Evolutionary conservation across 2,329 filamentous ascomycete species (phyloP).

Genomic region (Phialophora verrucosa): DNA sequence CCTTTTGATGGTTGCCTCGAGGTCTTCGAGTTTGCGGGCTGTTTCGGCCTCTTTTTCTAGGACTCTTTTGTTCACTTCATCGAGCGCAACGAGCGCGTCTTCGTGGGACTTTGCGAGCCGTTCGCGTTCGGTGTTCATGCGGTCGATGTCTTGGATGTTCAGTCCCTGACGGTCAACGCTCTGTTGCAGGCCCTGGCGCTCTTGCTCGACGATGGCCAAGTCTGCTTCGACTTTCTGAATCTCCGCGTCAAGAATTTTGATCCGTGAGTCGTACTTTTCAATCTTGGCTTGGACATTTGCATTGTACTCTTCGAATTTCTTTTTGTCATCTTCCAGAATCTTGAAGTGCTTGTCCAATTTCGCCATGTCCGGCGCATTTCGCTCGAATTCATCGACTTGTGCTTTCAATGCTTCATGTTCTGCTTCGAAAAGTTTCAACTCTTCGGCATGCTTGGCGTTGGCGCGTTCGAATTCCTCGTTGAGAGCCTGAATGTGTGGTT

Average conservation of each 20-base stretch:
- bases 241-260: conserved; percentile 82
- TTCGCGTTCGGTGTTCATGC: conserved; percentile 95
- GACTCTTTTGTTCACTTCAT: conserved; percentile 82
- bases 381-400: conserved; percentile 88
- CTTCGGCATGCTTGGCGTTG: conserved; percentile 82
- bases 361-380: conserved; percentile 80
- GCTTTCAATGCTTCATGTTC: conserved; percentile 80
- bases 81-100: conserved; percentile 73
- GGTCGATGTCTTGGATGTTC: conserved; percentile 97
- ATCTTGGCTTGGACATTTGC: conserved; percentile 80
- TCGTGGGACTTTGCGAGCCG: conserved; percentile 89
- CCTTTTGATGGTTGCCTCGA: conserved; percentile 86
- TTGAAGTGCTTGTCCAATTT: conserved; percentile 88
- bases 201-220: conserved; percentile 78
- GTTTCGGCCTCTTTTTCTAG: conserved; percentile 89
- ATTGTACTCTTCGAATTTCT: conserved; percentile 96
- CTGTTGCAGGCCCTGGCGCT: conserved; percentile 78
- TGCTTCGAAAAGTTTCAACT: conserved; percentile 82
- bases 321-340: conserved; percentile 90
- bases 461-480: conserved; percentile 81
- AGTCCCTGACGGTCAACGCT: conserved; percentile 92
- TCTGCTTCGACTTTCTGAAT: conserved; percentile 78
- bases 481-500: conserved; percentile 87
- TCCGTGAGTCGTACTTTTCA: conserved; percentile 83
- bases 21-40: conserved; percentile 81